These are phyloP conservation scores for Withania somnifera DNA, from an alignment of 305 asterid genomes.

Conservation along the genomic window DNA sequence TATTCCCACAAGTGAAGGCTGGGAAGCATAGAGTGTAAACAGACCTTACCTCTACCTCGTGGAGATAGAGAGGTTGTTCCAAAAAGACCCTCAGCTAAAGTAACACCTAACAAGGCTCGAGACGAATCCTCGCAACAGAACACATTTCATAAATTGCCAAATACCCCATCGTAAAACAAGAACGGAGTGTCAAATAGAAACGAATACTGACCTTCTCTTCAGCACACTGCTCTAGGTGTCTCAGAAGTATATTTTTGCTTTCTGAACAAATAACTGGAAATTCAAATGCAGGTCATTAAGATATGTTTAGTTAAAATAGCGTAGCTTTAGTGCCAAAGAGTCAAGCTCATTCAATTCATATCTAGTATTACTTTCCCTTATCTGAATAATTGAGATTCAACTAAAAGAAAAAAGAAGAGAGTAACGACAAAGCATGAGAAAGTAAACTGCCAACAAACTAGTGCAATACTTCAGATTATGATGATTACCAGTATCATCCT, in stretches of 20 bases:
- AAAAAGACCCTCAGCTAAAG: too few relatives aligned
- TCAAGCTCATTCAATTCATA: not conserved
- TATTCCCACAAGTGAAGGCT: too few relatives aligned
- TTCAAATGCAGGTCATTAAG: not conserved
- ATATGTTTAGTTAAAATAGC: not conserved
- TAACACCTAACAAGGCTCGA: too few relatives aligned
- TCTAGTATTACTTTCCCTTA: not conserved
- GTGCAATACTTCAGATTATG: not conserved
- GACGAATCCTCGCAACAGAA: not conserved
- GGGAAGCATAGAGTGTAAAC: too few relatives aligned
- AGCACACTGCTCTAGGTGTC: constrained; percentile 57
- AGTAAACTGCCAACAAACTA: not conserved
- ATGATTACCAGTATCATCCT: not conserved
- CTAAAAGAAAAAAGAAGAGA: not conserved
- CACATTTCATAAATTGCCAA: not conserved
- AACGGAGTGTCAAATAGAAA: not conserved
- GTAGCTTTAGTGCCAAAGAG: not conserved
- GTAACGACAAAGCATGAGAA: not conserved
- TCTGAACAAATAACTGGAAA: constrained; percentile 54
- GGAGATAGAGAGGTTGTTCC: too few relatives aligned
- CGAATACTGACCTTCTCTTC: constrained; percentile 55
- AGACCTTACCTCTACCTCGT: too few relatives aligned
- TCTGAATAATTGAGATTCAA: not conserved
- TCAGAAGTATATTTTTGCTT: constrained; percentile 49
- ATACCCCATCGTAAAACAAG: not conserved